phyloP scores from a whole-genome alignment of 2,329 filamentous ascomycete species.

The Aspergillus awamori region DNA sequence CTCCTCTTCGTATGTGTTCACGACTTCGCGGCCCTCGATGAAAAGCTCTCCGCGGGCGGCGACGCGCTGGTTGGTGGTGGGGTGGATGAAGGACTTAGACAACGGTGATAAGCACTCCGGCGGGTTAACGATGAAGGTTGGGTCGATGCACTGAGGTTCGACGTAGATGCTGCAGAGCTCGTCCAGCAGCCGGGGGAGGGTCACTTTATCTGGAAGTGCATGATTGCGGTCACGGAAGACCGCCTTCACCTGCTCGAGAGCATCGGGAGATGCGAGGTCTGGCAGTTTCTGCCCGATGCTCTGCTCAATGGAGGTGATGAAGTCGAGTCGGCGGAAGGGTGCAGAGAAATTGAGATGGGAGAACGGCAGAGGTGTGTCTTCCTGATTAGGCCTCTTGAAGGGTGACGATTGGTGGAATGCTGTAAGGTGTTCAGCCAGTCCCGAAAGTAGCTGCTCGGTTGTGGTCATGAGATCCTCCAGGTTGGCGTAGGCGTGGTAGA shows the following conservation, averaged over 20 bases:
- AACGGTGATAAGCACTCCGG: constrained; percentile 90
- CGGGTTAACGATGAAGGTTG: constrained; percentile 86
- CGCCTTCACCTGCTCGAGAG: constrained; percentile 60
- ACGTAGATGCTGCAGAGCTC: constrained; percentile 74
- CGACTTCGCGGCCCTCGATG: constrained; percentile 75
- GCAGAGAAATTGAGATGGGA: constrained; percentile 53
- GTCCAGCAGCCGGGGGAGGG: constrained; percentile 75
- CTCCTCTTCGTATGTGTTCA: constrained; percentile 98
- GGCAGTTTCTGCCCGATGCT: constrained; percentile 68
- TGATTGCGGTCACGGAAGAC: constrained; percentile 58
- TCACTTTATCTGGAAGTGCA: constrained; percentile 55
- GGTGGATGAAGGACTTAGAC: constrained; percentile 80
- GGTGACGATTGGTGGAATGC: constrained; percentile 48
- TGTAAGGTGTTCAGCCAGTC: constrained; percentile 58
- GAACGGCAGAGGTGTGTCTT: constrained; percentile 36
- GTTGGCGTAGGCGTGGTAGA: constrained; percentile 84
- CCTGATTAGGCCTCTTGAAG: constrained; percentile 49
- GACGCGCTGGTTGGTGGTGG: constrained; percentile 68
- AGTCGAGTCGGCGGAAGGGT: constrained; percentile 70
- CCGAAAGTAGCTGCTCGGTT: constrained; percentile 71
- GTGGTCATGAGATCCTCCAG: constrained; percentile 72
- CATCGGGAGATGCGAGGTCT: constrained; percentile 58
- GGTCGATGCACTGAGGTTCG: constrained; percentile 71
- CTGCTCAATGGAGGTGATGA: constrained; percentile 76
- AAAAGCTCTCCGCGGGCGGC: constrained; percentile 86